Evolutionary conservation across 176 grass and related monocot genomes (phyloP).

Genomic region (Oryza rufipogon): DNA sequence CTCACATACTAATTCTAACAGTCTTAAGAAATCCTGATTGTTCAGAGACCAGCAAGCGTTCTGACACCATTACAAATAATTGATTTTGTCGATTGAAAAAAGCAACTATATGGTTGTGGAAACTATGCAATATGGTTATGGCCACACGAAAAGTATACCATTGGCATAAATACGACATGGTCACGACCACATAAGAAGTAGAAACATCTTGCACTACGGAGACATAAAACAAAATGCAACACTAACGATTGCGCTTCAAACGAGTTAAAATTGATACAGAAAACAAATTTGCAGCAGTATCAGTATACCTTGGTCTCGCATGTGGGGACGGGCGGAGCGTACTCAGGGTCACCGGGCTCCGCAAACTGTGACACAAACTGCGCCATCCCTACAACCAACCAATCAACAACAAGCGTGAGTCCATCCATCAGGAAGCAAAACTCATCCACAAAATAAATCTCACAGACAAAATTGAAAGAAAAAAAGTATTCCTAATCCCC

Average conservation of each 20-base stretch:
- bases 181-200: background rate
- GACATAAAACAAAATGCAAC: background rate
- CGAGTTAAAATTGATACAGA: background rate
- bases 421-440: conserved; percentile 12
- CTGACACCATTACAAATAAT: background rate
- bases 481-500: background rate
- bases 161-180: background rate
- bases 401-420: background rate
- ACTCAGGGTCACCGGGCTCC: conserved; percentile 58
- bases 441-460: background rate
- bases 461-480: background rate
- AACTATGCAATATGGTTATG: background rate
- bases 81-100: background rate
- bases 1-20: background rate
- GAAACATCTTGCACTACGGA: background rate
- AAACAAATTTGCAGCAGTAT: background rate
- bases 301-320: conserved; percentile 60
- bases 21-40: background rate
- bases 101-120: background rate
- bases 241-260: background rate
- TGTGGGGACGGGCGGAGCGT: conserved; percentile 61
- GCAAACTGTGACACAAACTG: conserved; percentile 70
- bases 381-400: conserved; percentile 55
- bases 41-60: background rate
- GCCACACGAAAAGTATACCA: background rate